Conservation (phyloP, 23 red algal species). For the Agarophyton chilense region DNA sequence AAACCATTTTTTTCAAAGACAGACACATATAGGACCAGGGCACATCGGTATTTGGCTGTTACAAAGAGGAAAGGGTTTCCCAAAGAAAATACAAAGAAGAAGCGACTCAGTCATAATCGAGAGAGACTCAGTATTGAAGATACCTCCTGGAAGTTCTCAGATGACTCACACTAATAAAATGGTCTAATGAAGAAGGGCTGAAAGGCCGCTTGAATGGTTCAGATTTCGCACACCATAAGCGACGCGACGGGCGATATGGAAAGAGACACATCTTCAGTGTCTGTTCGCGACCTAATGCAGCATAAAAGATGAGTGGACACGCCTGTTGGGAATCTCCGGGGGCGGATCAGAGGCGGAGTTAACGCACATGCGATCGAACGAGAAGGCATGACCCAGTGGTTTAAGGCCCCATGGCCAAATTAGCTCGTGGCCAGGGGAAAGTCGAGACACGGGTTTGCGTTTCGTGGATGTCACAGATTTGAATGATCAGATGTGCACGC, state of each 20-base stretch:
- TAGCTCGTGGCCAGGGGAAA: no score
- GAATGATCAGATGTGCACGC: no score
- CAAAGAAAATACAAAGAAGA: slow-evolving; percentile 94
- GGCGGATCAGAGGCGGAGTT: neutral
- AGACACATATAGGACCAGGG: slow-evolving; percentile 76
- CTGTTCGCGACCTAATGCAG: neutral
- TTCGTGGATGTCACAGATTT: no score
- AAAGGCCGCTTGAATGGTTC: neutral
- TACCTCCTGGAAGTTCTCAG: slow-evolving; percentile 74
- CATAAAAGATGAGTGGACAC: neutral
- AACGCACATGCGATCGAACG: neutral
- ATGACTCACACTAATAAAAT: slow-evolving; percentile 49
- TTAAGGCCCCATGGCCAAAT: neutral
- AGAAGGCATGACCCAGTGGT: neutral
- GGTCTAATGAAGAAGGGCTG: neutral
- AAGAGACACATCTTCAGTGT: neutral
- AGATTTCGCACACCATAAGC: neutral
- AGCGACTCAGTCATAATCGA: slow-evolving; percentile 80
- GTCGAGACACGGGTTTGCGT: no score
- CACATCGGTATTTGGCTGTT: slow-evolving; percentile 66
- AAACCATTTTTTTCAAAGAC: slow-evolving; percentile 88
- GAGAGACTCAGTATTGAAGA: slow-evolving; percentile 60
- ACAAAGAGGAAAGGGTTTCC: slow-evolving; percentile 86
- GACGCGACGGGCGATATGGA: neutral
- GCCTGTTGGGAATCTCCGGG: neutral